These are phyloP conservation scores for Taiozyma sp. DNA, from an alignment of 1,139 yeast genomes.

Conservation along the genomic window DNA sequence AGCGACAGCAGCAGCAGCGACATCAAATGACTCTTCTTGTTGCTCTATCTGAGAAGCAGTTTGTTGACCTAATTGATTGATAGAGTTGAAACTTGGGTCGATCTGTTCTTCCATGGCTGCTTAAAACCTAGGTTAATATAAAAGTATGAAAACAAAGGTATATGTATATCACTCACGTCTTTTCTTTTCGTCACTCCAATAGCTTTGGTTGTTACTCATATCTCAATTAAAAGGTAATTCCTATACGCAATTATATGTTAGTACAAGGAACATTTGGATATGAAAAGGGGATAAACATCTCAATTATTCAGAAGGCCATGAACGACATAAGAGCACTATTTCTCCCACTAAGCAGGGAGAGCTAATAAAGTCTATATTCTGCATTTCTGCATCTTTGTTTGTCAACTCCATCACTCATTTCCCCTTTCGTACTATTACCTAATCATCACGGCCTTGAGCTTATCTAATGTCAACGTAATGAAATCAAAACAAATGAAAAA, in stretches of 20 bases:
- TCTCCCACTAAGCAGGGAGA: background rate
- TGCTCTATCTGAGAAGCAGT: conserved; percentile 6
- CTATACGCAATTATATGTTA: background rate
- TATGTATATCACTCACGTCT: conserved; percentile 6
- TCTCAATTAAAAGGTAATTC: background rate
- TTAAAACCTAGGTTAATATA: background rate
- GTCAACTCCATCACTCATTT: too few species aligned
- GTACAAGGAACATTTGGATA: background rate
- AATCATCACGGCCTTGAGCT: conserved; percentile 1
- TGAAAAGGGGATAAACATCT: background rate
- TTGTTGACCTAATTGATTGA: conserved; percentile 9
- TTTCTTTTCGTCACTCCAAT: conserved; percentile 16
- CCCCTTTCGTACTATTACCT: background rate
- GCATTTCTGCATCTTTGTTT: too few species aligned
- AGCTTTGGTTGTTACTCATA: conserved; percentile 11
- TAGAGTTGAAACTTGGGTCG: conserved; percentile 19
- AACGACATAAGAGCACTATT: too few species aligned
- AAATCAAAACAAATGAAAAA: conserved; percentile 1
- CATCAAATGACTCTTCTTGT: conserved; percentile 22
- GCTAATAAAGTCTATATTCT: background rate
- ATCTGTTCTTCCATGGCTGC: conserved; percentile 13
- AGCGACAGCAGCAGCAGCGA: conserved; percentile 26
- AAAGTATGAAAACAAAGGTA: background rate
- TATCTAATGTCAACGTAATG: conserved; percentile 2
- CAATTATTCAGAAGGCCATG: too few species aligned